Evolutionary conservation across 2,329 filamentous ascomycete genomes (phyloP), one percentile per base, ranked within the genome.

Genomic region (Aspergillus melleus): DNA sequence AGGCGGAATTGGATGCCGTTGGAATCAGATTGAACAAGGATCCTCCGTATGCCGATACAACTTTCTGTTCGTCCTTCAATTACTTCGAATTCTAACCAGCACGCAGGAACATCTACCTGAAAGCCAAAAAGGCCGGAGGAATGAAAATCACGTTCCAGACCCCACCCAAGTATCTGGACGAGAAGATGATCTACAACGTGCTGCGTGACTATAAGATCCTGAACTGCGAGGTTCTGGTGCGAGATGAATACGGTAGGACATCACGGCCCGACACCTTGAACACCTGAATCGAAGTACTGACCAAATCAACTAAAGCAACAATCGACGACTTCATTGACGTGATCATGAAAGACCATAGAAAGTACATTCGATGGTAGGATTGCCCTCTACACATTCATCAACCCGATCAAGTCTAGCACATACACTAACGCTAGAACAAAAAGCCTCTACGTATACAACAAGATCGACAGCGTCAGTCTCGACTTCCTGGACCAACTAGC

Each of bases 251-350:
- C 74, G 85, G 85, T 86, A 75, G 46, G 66, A 70, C 20, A 11
- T 6, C 24, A 19, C n/a, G 42, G 19, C 10, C 46, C 46, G 16
- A 20, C 12, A 8, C 26, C 22, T 14, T 26, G 5, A 26, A 30
- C 6, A 6, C 22, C 64, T 42, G 3, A 4, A 30, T 19, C 24
- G 55, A 29, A 20, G 22, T 19, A 61, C 30, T 55, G 22, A 58
- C 58, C 61, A 24, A 62, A 51, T 24, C 4, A 26, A 54, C 9
- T 29, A 53, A 20, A 86, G 92, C 90, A 46, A 98, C 95, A 1
- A 92, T 99, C 39, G 95, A 99, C 79, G 94, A 99, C 78, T 90
- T 99, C 76, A 99, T 99, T 80, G 95, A 99, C 76, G 92, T 97
- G 62, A 97, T 99, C 78, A 98, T 98, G 94, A 96, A 95, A 78